Evolutionary conservation across 139 green algal species (phyloP).

Genomic region (Haematococcus sp.): DNA sequence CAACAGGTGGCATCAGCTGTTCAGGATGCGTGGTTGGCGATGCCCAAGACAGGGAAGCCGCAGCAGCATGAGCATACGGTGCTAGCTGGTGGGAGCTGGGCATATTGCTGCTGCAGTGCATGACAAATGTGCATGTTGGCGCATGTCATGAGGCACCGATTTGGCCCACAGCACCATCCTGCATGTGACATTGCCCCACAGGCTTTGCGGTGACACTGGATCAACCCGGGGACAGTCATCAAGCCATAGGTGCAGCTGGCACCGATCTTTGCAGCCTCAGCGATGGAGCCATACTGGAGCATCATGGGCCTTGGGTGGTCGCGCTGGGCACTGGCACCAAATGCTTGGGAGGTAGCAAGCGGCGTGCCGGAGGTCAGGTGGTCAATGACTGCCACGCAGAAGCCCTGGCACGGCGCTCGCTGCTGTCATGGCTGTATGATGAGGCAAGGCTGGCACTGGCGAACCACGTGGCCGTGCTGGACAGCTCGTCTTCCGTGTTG

Average conservation of each 20-base stretch:
- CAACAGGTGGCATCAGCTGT: constrained; percentile 29
- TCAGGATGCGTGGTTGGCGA: constrained; percentile 31
- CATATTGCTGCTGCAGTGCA: not conserved
- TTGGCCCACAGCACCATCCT: not conserved
- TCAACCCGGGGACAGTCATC: not conserved
- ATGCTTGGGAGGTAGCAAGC: constrained; percentile 54
- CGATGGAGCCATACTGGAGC: no score
- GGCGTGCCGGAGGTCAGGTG: constrained; percentile 27
- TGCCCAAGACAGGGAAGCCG: constrained; percentile 77
- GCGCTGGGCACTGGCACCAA: constrained; percentile 82
- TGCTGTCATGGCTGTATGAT: constrained; percentile 66
- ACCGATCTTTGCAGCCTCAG: no score
- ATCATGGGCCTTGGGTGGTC: constrained; percentile 34
- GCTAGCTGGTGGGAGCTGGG: constrained; percentile 47
- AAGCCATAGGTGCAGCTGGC: no score
- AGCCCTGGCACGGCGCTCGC: constrained; percentile 59
- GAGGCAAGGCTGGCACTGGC: constrained; percentile 46
- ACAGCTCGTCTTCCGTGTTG: not conserved
- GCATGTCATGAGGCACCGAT: no score
- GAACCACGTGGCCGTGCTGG: not conserved
- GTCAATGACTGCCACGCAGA: constrained; percentile 84
- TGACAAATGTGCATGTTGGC: no score
- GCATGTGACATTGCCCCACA: not conserved
- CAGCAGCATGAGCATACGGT: constrained; percentile 77
- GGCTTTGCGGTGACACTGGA: constrained; percentile 5